Base-by-base conservation (phyloP, 257 asterid genomes). In the Solanum acaule region DNA sequence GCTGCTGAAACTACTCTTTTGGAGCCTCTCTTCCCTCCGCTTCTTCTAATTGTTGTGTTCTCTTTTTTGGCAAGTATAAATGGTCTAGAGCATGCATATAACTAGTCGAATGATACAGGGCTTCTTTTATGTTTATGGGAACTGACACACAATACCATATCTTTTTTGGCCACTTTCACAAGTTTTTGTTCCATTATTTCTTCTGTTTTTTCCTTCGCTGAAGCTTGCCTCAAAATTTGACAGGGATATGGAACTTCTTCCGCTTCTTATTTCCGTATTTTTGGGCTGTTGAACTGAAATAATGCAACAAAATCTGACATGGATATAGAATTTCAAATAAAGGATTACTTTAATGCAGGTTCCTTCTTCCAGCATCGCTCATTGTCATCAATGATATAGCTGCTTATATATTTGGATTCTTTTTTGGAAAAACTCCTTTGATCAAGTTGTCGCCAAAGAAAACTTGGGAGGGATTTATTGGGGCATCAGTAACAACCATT, bases 401-500 rank as follows among this genome's bases (percentile, higher is more conserved):
- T 89, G 98, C 98, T 90, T 96, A 96, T 91, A 88, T 96, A 75
- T 95, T 94, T 31, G 98, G 98, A 20, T 96, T 96, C 91, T 95
- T 94, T 93, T 94, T 96, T 85, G 98, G 98, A 87, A 96, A 90
- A 93, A 96, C 98, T 88, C 98, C 98, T 88, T 90, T 95, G 88
- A 96, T 95, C 91, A 93, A 96, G 92, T 89, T 96, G 85, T 96
- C 98, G 23, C 98, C 98, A 4, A 95, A 96, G 93, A 96, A 96
- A 92, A 96, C 98, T 52, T 96, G 98, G 98, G 98, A 96, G 89
- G 98, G 98, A 87, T 96, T 96, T 91, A 95, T 96, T 73, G 98
- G 98, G 90, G 98, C 98, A 84, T 96, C 98, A 84, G 89, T 95
- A 86, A 89, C 98, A 83, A 96, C 98, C 59, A 86, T 96, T 88